These are phyloP conservation scores for Picea sitchensis DNA, from an alignment of 75 land plant species.

Conservation along the genomic window DNA sequence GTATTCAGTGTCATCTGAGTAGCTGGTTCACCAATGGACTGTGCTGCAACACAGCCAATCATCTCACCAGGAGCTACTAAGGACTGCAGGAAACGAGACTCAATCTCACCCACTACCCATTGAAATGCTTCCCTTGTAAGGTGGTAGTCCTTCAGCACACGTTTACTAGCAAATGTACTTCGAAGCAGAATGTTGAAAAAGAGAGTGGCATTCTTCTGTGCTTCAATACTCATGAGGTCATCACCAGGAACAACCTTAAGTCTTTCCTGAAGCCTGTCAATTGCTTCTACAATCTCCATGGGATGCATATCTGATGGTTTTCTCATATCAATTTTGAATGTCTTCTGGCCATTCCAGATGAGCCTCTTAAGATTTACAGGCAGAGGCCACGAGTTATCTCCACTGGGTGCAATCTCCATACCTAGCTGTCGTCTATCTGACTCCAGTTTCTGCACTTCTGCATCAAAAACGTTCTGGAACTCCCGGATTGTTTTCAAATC, in stretches of 20 bases:
- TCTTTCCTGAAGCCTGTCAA: constrained; percentile 91
- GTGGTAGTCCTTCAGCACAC: constrained; percentile 88
- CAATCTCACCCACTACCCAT: constrained; percentile 98
- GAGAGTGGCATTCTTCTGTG: constrained; percentile 96
- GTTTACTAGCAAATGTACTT: constrained; percentile 92
- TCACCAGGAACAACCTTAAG: constrained; percentile 38
- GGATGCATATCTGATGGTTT: constrained; percentile 96
- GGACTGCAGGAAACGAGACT: constrained; percentile 92
- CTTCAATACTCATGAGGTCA: constrained; percentile 70
- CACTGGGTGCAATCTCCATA: constrained; percentile 83
- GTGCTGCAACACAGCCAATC: constrained; percentile 85
- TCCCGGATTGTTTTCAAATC: constrained; percentile 88
- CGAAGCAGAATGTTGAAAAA: constrained; percentile 92
- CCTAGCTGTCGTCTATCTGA: constrained; percentile 79
- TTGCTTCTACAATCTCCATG: constrained; percentile 92
- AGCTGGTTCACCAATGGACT: constrained; percentile 58
- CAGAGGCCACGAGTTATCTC: constrained; percentile 78
- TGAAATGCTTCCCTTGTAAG: constrained; percentile 95
- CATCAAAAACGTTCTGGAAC: constrained; percentile 92
- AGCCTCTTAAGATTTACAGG: constrained; percentile 93
- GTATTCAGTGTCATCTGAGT: constrained; percentile 65
- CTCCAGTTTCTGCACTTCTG: constrained; percentile 87
- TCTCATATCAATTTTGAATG: constrained; percentile 49
- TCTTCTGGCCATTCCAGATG: constrained; percentile 91
- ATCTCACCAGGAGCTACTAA: constrained; percentile 97